Evolutionary conservation across 805 yeast species (phyloP).

Genomic region (Tanozyma kutaoensis): DNA sequence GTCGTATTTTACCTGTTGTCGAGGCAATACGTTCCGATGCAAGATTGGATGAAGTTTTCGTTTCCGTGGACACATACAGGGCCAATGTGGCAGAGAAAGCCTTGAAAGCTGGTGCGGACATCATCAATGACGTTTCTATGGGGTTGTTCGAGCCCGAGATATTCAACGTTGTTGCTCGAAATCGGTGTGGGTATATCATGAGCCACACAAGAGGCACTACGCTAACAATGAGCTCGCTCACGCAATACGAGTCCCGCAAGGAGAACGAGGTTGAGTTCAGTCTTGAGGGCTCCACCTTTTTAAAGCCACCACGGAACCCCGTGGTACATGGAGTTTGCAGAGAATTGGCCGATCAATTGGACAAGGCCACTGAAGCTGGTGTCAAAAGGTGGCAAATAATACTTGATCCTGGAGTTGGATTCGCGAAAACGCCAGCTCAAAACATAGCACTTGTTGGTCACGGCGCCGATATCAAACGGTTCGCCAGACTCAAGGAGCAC

Average conservation of each 20-base stretch:
- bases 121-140: slow-evolving; percentile 82
- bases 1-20: slow-evolving; percentile 60
- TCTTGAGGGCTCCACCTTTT: too few relatives aligned
- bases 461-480: slow-evolving; percentile 33
- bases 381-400: slow-evolving; percentile 83
- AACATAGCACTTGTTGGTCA: slow-evolving; percentile 53
- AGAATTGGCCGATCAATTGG: slow-evolving; percentile 49
- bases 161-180: slow-evolving; percentile 53
- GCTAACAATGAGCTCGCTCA: slow-evolving; percentile 50
- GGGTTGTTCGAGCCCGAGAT: slow-evolving; percentile 59
- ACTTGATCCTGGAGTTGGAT: slow-evolving; percentile 92
- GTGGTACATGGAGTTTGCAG: slow-evolving; percentile 46
- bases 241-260: slow-evolving; percentile 33
- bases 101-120: slow-evolving; percentile 70
- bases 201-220: slow-evolving; percentile 83
- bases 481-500: slow-evolving; percentile 15
- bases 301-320: slow-evolving; percentile 10
- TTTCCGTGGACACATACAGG: slow-evolving; percentile 86
- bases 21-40: slow-evolving; percentile 39
- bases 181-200: slow-evolving; percentile 65
- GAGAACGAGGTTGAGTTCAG: slow-evolving; percentile 18
- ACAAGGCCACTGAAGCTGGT: slow-evolving; percentile 46
- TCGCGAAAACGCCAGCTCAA: slow-evolving; percentile 72
- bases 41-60: slow-evolving; percentile 27
- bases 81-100: slow-evolving; percentile 60